Evolutionary conservation across 805 yeast genomes (phyloP).

Genomic region (Metschnikowia lachancei): DNA sequence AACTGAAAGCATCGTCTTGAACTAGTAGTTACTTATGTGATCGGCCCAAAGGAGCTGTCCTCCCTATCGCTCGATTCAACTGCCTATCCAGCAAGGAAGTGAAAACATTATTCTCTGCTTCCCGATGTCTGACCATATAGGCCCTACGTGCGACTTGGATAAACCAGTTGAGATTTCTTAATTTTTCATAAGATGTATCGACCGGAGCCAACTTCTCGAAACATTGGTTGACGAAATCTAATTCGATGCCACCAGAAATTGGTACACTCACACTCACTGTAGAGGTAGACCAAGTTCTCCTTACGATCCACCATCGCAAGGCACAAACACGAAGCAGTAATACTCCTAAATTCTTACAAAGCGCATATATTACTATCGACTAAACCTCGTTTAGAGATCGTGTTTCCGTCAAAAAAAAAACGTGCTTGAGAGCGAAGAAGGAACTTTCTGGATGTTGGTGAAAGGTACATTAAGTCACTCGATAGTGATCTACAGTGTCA

Average conservation of each 20-base stretch:
- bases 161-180: not conserved
- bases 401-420: too few relatives aligned
- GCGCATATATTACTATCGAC: too few relatives aligned
- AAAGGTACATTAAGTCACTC: too few relatives aligned
- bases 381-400: too few relatives aligned
- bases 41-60: too few relatives aligned
- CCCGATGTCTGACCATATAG: not conserved
- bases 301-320: not conserved
- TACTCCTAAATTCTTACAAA: too few relatives aligned
- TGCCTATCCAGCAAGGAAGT: not conserved
- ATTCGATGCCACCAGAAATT: not conserved
- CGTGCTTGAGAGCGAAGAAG: too few relatives aligned
- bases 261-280: not conserved
- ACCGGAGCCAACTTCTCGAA: not conserved
- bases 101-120: not conserved
- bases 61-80: not conserved
- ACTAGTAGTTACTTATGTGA: too few relatives aligned
- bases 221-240: not conserved
- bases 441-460: too few relatives aligned
- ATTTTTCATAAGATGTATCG: not conserved
- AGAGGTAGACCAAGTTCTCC: not conserved
- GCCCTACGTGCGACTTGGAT: not conserved
- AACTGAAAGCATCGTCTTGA: not conserved
- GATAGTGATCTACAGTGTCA: too few relatives aligned
- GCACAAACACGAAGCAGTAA: too few relatives aligned